phyloP scores from a whole-genome alignment of 106 monocot species.

The Posidonia australis region DNA sequence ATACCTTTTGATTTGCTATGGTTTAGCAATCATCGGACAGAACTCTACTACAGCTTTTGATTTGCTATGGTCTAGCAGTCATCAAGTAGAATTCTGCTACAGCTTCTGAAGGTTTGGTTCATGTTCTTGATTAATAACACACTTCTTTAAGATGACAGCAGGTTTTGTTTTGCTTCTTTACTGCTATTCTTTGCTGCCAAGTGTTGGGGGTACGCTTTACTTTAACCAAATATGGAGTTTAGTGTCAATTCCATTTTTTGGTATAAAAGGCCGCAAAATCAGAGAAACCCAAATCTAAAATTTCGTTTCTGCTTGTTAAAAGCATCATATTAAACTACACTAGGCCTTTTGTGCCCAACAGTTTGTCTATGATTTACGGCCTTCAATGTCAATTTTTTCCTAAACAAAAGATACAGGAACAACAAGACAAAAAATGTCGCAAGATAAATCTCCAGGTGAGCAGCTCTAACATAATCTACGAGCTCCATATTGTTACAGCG shows the following conservation, averaged over 20 bases:
- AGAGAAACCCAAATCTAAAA: background rate
- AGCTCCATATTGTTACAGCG: conserved; percentile 14
- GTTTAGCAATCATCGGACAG: background rate
- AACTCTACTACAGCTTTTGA: background rate
- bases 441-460: conserved; percentile 28
- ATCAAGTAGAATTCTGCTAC: background rate
- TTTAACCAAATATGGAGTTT: too few species aligned
- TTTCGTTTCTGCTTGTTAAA: background rate
- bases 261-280: too few species aligned
- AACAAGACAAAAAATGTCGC: conserved; percentile 23
- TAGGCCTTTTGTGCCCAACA: conserved; percentile 14
- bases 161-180: too few species aligned
- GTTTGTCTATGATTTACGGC: conserved; percentile 27
- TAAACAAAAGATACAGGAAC: conserved; percentile 43
- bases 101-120: conserved; percentile 1
- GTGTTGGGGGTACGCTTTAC: too few species aligned
- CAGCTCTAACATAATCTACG: conserved; percentile 14
- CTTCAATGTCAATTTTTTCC: conserved; percentile 41
- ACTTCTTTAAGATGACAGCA: conserved; percentile 5
- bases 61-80: background rate
- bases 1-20: conserved; percentile 1
- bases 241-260: too few species aligned
- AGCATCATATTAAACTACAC: background rate
- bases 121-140: conserved; percentile 1
- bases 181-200: too few species aligned